phyloP scores from a whole-genome alignment of 805 yeast species.

The Hanseniaspora meyeri region DNA sequence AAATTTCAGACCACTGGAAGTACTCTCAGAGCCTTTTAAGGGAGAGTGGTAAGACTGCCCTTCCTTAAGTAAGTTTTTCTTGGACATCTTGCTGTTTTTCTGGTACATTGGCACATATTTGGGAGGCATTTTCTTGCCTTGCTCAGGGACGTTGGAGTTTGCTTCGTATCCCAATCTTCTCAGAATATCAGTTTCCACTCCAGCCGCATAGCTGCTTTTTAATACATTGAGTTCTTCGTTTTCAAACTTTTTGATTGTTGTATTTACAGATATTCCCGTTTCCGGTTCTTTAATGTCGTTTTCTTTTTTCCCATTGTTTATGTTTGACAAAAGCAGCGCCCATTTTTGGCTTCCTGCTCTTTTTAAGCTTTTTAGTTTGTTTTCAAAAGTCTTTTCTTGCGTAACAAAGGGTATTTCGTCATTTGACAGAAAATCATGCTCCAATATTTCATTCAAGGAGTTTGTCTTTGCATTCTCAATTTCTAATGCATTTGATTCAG shows the following conservation, averaged over 20 bases:
- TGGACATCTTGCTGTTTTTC: not conserved
- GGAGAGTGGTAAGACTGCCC: not conserved
- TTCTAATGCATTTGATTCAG: not conserved
- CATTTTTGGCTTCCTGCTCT: not conserved
- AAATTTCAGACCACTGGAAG: not conserved
- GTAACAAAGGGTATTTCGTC: not conserved
- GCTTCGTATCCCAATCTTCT: not conserved
- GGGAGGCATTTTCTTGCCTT: not conserved
- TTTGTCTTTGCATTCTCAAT: not conserved
- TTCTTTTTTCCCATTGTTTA: not conserved
- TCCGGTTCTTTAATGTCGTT: not conserved
- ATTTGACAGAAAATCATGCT: not conserved
- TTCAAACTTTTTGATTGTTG: not conserved
- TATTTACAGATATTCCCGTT: slow-evolving; percentile 2
- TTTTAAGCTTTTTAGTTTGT: not conserved
- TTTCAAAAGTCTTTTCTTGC: not conserved
- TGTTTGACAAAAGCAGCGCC: not conserved
- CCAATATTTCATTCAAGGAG: not conserved
- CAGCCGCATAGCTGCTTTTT: not conserved
- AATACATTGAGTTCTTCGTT: not conserved
- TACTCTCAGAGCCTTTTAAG: slow-evolving; percentile 3
- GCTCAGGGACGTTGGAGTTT: not conserved
- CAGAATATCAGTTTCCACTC: slow-evolving; percentile 4
- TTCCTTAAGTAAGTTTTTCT: not conserved
- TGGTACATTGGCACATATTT: not conserved